These are phyloP conservation scores for Vicia villosa DNA, from an alignment of 306 rosid species.

Conservation along the genomic window DNA sequence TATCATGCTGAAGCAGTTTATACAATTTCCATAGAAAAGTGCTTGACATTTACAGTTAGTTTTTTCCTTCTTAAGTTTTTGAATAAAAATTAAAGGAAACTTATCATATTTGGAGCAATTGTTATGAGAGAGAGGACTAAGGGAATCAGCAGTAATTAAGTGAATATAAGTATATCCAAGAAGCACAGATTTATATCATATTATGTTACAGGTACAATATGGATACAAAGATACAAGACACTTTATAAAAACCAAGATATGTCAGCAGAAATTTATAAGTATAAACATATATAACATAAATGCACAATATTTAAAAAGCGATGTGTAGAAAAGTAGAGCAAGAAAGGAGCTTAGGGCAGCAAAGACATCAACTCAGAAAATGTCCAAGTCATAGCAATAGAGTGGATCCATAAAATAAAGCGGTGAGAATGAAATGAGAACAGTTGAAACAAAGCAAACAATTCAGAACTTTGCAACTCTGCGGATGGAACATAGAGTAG, in stretches of 20 bases:
- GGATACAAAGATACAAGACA: not conserved
- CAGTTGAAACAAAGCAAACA: not conserved
- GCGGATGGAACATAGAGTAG: not conserved
- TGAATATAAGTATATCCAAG: not conserved
- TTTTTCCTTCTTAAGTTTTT: not conserved
- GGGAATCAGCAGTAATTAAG: not conserved
- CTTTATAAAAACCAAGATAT: not conserved
- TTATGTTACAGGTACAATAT: too few relatives aligned
- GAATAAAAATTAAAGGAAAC: not conserved
- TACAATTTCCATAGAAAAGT: too few relatives aligned
- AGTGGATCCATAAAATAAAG: not conserved
- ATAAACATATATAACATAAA: not conserved
- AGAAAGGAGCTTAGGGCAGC: not conserved
- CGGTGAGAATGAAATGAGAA: not conserved
- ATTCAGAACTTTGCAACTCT: not conserved
- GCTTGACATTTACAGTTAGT: not conserved
- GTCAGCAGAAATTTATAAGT: not conserved
- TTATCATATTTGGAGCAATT: not conserved
- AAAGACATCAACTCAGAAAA: not conserved
- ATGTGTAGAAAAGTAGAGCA: not conserved
- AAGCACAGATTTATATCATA: not conserved
- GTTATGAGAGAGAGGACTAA: not conserved
- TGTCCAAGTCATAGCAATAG: not conserved
- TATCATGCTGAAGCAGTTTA: too few relatives aligned
- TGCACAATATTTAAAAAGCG: not conserved